Percentiles rank a stretch among this genome's conserved stretches.
phyloP scores from a whole-genome alignment of 805 yeast species.

The Metschnikowia gruessii region DNA sequence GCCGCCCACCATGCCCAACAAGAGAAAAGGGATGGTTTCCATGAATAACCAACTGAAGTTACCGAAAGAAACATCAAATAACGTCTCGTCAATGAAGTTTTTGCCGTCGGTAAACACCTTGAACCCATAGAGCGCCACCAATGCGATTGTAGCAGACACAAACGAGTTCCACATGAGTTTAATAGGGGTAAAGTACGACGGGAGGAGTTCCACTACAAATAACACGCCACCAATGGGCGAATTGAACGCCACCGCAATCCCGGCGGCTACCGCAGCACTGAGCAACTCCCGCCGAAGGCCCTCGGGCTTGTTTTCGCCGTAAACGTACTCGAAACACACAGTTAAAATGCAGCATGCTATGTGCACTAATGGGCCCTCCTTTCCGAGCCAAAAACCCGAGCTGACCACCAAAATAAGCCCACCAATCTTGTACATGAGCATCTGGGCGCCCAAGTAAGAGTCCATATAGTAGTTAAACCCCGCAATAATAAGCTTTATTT shows the following conservation, averaged over 20 bases:
- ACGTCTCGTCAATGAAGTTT: slow-evolving; percentile 44
- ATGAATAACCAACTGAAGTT: slow-evolving; percentile 69
- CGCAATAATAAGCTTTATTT: slow-evolving; percentile 61
- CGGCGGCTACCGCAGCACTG: slow-evolving; percentile 78
- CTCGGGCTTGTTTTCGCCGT: slow-evolving; percentile 41
- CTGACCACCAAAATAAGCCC: slow-evolving; percentile 67
- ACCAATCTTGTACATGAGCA: slow-evolving; percentile 53
- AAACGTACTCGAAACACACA: slow-evolving; percentile 30
- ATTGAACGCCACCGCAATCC: slow-evolving; percentile 80
- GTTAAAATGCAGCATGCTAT: slow-evolving; percentile 57
- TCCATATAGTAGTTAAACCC: slow-evolving; percentile 53
- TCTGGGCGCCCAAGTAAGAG: slow-evolving; percentile 48
- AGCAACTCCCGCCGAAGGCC: slow-evolving; percentile 63
- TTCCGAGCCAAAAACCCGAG: slow-evolving; percentile 79
- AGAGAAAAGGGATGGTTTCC: slow-evolving; percentile 70
- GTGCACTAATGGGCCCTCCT: slow-evolving; percentile 86
- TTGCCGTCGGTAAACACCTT: slow-evolving; percentile 39
- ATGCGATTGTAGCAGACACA: slow-evolving; percentile 72
- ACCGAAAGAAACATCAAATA: slow-evolving; percentile 61
- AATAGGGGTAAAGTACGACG: slow-evolving; percentile 60
- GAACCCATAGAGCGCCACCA: slow-evolving; percentile 50
- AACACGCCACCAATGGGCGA: slow-evolving; percentile 88
- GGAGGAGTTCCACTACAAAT: slow-evolving; percentile 68
- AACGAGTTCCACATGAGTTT: slow-evolving; percentile 80
- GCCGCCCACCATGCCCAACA: slow-evolving; percentile 71